A percentile compares a stretch with the other conserved stretches of the same genome.
Evolutionary conservation across 2,329 filamentous ascomycete genomes (phyloP).

Genomic region (Fusarium beomiforme): DNA sequence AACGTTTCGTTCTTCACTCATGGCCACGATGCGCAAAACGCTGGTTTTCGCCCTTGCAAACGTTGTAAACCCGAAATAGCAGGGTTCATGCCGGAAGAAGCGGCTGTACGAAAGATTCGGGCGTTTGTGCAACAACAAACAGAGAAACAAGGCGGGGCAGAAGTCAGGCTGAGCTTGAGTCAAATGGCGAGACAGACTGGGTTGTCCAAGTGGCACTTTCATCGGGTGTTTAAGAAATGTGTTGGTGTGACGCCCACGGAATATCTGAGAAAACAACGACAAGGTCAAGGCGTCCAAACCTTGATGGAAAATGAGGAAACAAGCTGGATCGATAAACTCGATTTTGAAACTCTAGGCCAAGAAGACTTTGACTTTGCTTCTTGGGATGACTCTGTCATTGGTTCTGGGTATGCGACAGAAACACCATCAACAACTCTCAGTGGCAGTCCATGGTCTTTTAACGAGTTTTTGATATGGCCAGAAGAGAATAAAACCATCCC

Average conservation of each 20-base stretch:
- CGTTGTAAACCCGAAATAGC: conserved; percentile 59
- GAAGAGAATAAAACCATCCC: not conserved
- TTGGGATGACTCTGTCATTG: conserved; percentile 28
- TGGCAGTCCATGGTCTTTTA: conserved; percentile 36
- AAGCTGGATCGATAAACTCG: conserved; percentile 22
- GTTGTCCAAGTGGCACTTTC: conserved; percentile 67
- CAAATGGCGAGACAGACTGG: conserved; percentile 61
- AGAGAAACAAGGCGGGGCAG: conserved; percentile 17
- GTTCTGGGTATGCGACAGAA: conserved; percentile 11
- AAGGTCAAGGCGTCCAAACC: not conserved
- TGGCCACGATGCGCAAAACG: conserved; percentile 54
- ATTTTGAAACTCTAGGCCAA: conserved; percentile 2
- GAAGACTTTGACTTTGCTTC: conserved; percentile 25
- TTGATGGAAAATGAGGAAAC: not conserved
- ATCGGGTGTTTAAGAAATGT: conserved; percentile 66
- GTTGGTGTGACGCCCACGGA: conserved; percentile 59
- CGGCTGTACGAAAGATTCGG: conserved; percentile 54
- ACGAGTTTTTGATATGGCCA: conserved; percentile 39
- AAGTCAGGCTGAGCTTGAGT: conserved; percentile 50
- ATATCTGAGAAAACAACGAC: conserved; percentile 43
- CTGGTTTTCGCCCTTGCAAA: conserved; percentile 67
- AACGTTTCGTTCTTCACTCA: conserved; percentile 67
- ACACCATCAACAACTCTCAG: conserved; percentile 8
- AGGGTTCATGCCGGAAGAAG: conserved; percentile 55
- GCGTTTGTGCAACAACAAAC: conserved; percentile 46